A percentile compares a stretch with the other conserved stretches of the same genome.
Evolutionary conservation across 179 eudicot genomes (phyloP).

Genomic region (Carnegiea gigantea): DNA sequence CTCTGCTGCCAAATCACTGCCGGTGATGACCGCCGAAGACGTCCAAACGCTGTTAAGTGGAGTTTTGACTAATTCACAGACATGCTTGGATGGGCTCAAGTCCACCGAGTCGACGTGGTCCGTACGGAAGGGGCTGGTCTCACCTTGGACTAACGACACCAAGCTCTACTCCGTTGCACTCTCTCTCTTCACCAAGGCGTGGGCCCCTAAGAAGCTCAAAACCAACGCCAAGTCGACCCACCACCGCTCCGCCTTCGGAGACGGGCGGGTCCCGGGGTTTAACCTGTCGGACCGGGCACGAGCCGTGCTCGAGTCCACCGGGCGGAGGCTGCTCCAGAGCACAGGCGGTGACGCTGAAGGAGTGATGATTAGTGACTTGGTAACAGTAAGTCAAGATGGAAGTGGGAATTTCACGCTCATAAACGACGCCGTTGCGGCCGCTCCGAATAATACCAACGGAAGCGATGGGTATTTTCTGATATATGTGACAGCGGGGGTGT

Average conservation of each 20-base stretch:
- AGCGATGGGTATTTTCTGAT: constrained; percentile 60
- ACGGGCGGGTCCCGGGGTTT: constrained; percentile 35
- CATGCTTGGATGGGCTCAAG: constrained; percentile 73
- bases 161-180: constrained; percentile 58
- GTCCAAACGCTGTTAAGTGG: constrained; percentile 69
- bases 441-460: constrained; percentile 51
- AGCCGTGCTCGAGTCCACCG: constrained; percentile 31
- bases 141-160: constrained; percentile 48
- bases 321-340: constrained; percentile 30
- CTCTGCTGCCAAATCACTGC: constrained; percentile 25
- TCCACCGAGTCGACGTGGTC: constrained; percentile 41
- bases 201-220: constrained; percentile 46
- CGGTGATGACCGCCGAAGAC: constrained; percentile 39
- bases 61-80: constrained; percentile 60
- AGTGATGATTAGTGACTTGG: constrained; percentile 52
- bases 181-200: constrained; percentile 57
- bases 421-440: constrained; percentile 56
- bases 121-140: constrained; percentile 36
- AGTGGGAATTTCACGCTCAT: constrained; percentile 51
- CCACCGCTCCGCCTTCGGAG: constrained; percentile 27
- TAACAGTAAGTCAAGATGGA: constrained; percentile 61
- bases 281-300: constrained; percentile 38
- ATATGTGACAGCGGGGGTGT: constrained; percentile 57
- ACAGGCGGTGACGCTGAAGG: constrained; percentile 25
- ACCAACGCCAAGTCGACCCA: not conserved